phyloP scores from a whole-genome alignment of 768 basidiomycete genomes.

The Kwoniella dejecticola region DNA sequence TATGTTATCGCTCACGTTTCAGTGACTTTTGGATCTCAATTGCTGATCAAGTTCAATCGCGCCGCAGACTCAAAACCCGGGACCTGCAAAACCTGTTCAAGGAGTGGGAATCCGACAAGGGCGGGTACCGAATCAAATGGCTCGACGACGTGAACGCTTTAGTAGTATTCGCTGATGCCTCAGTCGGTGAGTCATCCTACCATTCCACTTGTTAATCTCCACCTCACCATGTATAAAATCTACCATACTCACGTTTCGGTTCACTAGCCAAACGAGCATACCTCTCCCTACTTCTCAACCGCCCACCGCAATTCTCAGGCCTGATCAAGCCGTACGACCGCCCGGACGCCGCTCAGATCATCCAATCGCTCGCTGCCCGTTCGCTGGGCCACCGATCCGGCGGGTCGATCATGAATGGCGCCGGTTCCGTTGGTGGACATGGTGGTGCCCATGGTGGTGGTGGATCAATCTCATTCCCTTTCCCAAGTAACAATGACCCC shows the following conservation, averaged over 20 bases:
- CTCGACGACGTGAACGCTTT: constrained; percentile 92
- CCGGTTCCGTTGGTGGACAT: too few relatives aligned
- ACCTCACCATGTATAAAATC: background rate
- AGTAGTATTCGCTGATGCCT: constrained; percentile 90
- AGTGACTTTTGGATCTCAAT: background rate
- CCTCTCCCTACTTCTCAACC: constrained; percentile 81
- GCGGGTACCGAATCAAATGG: constrained; percentile 99
- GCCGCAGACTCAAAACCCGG: constrained; percentile 76
- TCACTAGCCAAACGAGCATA: constrained; percentile 90
- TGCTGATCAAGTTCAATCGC: too few relatives aligned
- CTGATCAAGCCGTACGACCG: constrained; percentile 88
- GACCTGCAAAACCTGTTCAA: constrained; percentile 90
- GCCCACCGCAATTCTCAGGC: constrained; percentile 59
- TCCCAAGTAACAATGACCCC: constrained; percentile 18
- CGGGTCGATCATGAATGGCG: constrained; percentile 28
- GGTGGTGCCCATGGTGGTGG: too few relatives aligned
- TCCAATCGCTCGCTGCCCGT: constrained; percentile 56
- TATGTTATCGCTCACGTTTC: background rate
- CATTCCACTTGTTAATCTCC: background rate
- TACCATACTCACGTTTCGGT: background rate
- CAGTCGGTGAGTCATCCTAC: constrained; percentile 68
- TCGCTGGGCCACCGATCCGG: constrained; percentile 48
- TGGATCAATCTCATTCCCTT: constrained; percentile 16
- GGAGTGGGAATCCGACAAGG: constrained; percentile 80
- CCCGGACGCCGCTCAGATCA: constrained; percentile 74